Evolutionary conservation across 148 eudicot species (phyloP).

Genomic region (Heliosperma pusillum): DNA sequence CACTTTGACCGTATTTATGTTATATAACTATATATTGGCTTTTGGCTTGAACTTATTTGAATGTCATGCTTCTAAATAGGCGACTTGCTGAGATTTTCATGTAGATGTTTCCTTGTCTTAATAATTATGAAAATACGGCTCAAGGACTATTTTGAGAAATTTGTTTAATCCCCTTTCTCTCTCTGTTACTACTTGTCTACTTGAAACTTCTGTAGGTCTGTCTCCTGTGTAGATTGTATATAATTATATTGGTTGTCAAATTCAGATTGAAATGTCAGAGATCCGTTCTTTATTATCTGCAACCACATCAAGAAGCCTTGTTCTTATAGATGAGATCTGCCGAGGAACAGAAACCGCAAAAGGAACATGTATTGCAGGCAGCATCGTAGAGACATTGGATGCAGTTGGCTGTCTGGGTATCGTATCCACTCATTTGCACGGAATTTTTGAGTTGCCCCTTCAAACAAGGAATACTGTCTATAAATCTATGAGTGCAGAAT

Average conservation of each 20-base stretch:
- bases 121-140: too few species aligned
- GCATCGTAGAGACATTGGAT: slow-evolving; percentile 81
- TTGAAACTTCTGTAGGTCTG: neutral
- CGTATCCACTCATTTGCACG: slow-evolving; percentile 90
- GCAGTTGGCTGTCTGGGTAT: slow-evolving; percentile 74
- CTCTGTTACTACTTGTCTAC: neutral
- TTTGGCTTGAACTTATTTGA: neutral
- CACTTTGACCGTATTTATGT: neutral
- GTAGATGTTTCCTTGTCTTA: neutral
- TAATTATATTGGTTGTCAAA: slow-evolving; percentile 9
- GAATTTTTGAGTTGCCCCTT: slow-evolving; percentile 80
- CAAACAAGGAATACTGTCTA: slow-evolving; percentile 41
- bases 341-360: slow-evolving; percentile 96
- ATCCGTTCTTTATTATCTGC: slow-evolving; percentile 68
- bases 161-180: neutral
- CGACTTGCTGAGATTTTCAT: neutral
- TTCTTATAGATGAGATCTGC: slow-evolving; percentile 94
- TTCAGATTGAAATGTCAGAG: slow-evolving; percentile 96
- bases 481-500: slow-evolving; percentile 80
- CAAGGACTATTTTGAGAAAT: neutral
- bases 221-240: neutral
- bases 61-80: neutral
- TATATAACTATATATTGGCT: neutral
- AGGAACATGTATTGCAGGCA: slow-evolving; percentile 96
- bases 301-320: slow-evolving; percentile 86